Evolutionary conservation across 768 basidiomycete genomes (phyloP).

Genomic region (Lactifluus rugatus): DNA sequence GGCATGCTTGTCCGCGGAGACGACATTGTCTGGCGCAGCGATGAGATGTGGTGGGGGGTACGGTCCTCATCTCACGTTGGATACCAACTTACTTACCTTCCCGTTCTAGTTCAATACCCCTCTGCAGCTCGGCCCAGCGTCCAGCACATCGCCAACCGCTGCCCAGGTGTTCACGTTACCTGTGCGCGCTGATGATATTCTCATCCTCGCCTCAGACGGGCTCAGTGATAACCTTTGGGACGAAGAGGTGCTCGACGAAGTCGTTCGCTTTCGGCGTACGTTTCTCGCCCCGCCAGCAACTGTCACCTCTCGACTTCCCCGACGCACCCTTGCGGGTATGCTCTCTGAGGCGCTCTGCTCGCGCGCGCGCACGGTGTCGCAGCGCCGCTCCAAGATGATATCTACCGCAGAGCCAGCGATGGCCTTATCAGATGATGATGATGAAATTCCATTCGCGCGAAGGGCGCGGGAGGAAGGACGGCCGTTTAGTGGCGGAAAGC

Average conservation of each 20-base stretch:
- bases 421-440: slow-evolving; percentile 15
- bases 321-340: slow-evolving; percentile 55
- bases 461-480: slow-evolving; percentile 67
- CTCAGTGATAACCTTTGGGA: slow-evolving; percentile 86
- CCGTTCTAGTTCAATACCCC: slow-evolving; percentile 48
- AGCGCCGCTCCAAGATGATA: slow-evolving; percentile 24
- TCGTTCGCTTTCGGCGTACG: slow-evolving; percentile 43
- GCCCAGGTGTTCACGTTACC: slow-evolving; percentile 64
- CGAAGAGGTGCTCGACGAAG: slow-evolving; percentile 77
- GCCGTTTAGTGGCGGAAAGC: slow-evolving; percentile 71
- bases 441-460: slow-evolving; percentile 77
- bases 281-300: slow-evolving; percentile 21
- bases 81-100: neutral
- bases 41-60: slow-evolving; percentile 89
- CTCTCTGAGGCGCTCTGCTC: slow-evolving; percentile 75
- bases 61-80: slow-evolving; percentile 23
- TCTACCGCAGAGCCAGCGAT: neutral
- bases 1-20: slow-evolving; percentile 76
- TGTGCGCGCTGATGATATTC: slow-evolving; percentile 60
- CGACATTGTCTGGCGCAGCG: slow-evolving; percentile 72
- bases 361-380: slow-evolving; percentile 61
- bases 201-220: slow-evolving; percentile 76
- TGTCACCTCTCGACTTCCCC: slow-evolving; percentile 27
- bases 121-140: slow-evolving; percentile 51
- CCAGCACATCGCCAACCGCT: slow-evolving; percentile 52